Percentiles rank a stretch among this genome's conserved stretches.
Evolutionary conservation across 2,329 filamentous ascomycete species (phyloP).

Genomic region (Exophiala phaeomuriformis): DNA sequence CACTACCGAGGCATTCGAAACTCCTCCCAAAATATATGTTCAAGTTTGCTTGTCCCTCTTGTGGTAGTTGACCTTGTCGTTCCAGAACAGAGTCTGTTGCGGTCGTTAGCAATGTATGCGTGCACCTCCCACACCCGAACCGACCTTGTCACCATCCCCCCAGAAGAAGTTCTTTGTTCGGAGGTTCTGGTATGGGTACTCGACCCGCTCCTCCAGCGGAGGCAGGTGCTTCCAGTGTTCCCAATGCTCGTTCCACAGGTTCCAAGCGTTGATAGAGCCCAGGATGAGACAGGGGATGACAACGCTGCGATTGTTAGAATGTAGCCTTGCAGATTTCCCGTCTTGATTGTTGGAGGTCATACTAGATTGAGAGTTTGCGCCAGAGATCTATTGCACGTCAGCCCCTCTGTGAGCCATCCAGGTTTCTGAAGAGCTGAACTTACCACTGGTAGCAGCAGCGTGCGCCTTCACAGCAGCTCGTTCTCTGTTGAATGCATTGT

Average conservation of each 20-base stretch:
- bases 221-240: constrained; percentile 83
- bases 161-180: constrained; percentile 91
- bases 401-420: background rate
- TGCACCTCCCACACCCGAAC: constrained; percentile 21
- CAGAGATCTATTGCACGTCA: constrained; percentile 64
- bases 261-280: constrained; percentile 73
- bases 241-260: constrained; percentile 94
- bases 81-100: constrained; percentile 60
- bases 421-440: constrained; percentile 19
- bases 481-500: constrained; percentile 93
- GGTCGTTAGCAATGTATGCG: background rate
- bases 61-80: constrained; percentile 91
- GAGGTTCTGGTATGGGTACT: constrained; percentile 98
- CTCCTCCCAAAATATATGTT: constrained; percentile 12
- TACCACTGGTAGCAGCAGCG: constrained; percentile 75
- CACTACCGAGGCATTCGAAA: background rate
- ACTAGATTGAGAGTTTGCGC: constrained; percentile 95
- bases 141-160: constrained; percentile 91
- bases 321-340: background rate
- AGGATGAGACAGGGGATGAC: constrained; percentile 66
- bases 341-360: constrained; percentile 39
- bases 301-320: constrained; percentile 48
- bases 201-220: constrained; percentile 78
- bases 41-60: constrained; percentile 68
- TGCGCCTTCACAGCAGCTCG: constrained; percentile 85